Base-by-base conservation (phyloP, 2,329 filamentous ascomycete genomes). In the Penicillium sp. region DNA sequence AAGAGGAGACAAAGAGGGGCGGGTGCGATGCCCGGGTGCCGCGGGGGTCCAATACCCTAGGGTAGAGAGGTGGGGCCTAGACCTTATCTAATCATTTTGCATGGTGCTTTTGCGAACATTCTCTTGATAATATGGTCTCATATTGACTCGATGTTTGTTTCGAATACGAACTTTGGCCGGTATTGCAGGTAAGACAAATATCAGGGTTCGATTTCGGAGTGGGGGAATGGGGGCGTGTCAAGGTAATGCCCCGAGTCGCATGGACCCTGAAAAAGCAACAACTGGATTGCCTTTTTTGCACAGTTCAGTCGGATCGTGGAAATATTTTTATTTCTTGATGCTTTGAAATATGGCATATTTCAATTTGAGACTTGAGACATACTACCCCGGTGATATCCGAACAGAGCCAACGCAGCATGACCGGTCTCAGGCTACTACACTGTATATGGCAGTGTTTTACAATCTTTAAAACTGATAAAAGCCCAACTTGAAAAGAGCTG, bases 51-150 rank as follows among this genome's bases (percentile, higher is more conserved):
- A n/a, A n/a, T n/a, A n/a, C n/a, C n/a, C n/a, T n/a, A n/a, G n/a
- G n/a, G n/a, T 3, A 10, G 31, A 23, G 23, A 16, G 33, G 48
- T 48, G 53, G 53, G 48, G 48, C 29, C 3, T 18, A 26, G 28
- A 13, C 48, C 48, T 55, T 51, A 55, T 42, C 48, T 55, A 39
- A 54, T 45, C 52, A 39, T 24, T 24, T 42, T 13, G 13, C 13
- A 11, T 10, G 9, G 13, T 42, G 19, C 21, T 23, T 13, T 24
- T 14, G 14, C 4, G 4, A 13, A 54, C 6, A 18, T 47, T 21
- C 16, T 16, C 8, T 34, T 37, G 34, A 21, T 16, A 37, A 37
- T 37, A 23, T 19, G 6, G 10, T 37, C 34, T 37, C 16, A 37
- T 5, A 36, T 36, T 16, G 3, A 18, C 8, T 18, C 33, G 16